Base-by-base conservation (phyloP, 2,329 filamentous ascomycete species). In the Cordyceps militaris region DNA sequence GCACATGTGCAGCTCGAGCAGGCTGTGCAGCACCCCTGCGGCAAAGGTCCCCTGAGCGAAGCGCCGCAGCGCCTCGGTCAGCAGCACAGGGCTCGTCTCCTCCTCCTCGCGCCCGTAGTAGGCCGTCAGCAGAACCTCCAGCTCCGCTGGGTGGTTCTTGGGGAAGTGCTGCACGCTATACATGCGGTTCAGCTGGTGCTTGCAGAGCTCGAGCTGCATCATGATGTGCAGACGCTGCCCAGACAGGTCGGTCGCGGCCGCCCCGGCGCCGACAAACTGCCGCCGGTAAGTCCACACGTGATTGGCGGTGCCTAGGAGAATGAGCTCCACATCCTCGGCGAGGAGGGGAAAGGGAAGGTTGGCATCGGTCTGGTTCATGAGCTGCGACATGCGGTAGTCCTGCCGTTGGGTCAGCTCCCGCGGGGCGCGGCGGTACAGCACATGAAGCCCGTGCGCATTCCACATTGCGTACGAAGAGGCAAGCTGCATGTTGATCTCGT, bases 401-500 rank as follows among this genome's bases (percentile, higher is more conserved):
- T 60, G 61, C 4, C 74, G 64, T 4, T 68, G 65, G 0, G 64
- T 58, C 0, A 73, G 71, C 28, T 76, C 73, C 1, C 60, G 58
- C 0, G 64, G 62, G 4, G 67, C 60, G 4, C 74, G 66, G 13
- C 64, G 63, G 49, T 73, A 74, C 53, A 71, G 75, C 1, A 69
- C 61, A 43, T 70, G 64, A 0, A 77, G 65, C 0, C 73, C 73
- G 21, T 69, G 64, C 0, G 73, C 59, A 55, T 76, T 74, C 67
- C 69, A 76, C 4, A 70, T 59, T 1, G 68, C 64, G 34, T 68
- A 72, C 0, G 74, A 71, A 0, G 63, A 66, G 2, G 69, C 66
- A 11, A 75, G 56, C 0, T 66, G 62, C 5, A 73, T 62, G 14
- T 73, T 68, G 0, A 77, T 60, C 55, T 77, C 74, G 58, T 75